Percentiles rank a stretch among this genome's conserved stretches.
Evolutionary conservation across 2,329 filamentous ascomycete genomes (phyloP).

Genomic region (Pseudogymnoascus sp.): DNA sequence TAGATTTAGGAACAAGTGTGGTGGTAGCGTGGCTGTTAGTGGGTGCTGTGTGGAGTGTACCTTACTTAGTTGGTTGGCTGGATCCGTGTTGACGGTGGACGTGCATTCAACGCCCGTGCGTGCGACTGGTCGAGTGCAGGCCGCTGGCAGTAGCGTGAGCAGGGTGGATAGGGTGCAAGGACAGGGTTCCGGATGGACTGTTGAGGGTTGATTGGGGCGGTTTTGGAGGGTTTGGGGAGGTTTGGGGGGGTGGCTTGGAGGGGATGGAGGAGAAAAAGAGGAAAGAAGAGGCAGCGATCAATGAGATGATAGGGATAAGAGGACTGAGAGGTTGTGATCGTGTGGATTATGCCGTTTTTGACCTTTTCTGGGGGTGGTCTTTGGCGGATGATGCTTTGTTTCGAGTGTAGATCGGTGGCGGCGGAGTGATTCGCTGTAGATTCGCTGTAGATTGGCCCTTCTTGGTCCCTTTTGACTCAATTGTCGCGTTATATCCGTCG

Average conservation of each 20-base stretch:
- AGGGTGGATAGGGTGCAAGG: neutral
- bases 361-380: neutral
- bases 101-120: slow-evolving; percentile 4
- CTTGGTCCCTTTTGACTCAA: neutral
- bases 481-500: neutral
- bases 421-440: neutral
- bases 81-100: neutral
- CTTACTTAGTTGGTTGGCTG: slow-evolving; percentile 5
- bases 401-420: neutral
- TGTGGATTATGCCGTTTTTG: neutral
- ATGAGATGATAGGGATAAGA: neutral
- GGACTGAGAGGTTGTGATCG: neutral
- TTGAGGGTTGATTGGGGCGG: neutral
- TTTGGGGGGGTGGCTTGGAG: neutral
- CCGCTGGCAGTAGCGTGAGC: neutral
- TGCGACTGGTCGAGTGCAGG: slow-evolving; percentile 4
- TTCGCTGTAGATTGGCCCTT: neutral
- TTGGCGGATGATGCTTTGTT: neutral
- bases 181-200: neutral
- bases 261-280: neutral
- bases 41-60: neutral
- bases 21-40: slow-evolving; percentile 7
- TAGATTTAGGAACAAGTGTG: neutral
- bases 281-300: neutral
- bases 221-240: neutral